A percentile compares a stretch with the other conserved stretches of the same genome.
Conservation (phyloP, 768 basidiomycete species). For the Lactarius deliciosus region DNA sequence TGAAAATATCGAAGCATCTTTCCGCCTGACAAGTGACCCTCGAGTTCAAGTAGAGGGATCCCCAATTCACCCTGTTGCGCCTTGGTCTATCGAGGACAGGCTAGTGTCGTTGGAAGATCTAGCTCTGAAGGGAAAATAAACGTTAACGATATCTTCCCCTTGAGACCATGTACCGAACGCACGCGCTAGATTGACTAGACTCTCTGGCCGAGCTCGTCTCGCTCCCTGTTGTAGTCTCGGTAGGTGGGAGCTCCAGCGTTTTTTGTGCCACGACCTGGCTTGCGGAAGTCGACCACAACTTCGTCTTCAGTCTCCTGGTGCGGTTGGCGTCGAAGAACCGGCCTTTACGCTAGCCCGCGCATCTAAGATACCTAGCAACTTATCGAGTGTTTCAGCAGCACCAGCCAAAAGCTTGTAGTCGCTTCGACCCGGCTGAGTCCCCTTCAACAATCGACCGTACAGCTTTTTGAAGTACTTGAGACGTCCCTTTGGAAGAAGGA, state of each 20-base stretch:
- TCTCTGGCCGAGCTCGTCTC: constrained; percentile 51
- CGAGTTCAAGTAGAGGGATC: constrained; percentile 73
- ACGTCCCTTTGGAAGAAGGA: constrained; percentile 80
- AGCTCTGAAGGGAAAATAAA: constrained; percentile 41
- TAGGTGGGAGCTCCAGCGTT: constrained; percentile 24
- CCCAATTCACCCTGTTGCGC: constrained; percentile 51
- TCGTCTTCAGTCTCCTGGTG: constrained; percentile 50
- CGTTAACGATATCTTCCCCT: constrained; percentile 16
- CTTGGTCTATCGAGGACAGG: constrained; percentile 51
- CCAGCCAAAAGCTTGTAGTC: constrained; percentile 80
- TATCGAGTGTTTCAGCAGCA: constrained; percentile 79
- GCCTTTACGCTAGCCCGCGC: constrained; percentile 55
- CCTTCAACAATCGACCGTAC: constrained; percentile 81
- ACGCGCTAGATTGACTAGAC: constrained; percentile 58
- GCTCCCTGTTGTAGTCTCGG: constrained; percentile 42
- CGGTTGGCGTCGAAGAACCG: constrained; percentile 33
- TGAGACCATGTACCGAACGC: constrained; percentile 32
- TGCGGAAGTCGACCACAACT: constrained; percentile 55
- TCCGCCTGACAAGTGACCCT: constrained; percentile 76
- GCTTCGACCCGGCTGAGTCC: constrained; percentile 79
- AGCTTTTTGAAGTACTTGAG: constrained; percentile 91
- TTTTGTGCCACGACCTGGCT: constrained; percentile 7
- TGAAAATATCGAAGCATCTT: constrained; percentile 88
- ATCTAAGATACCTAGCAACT: constrained; percentile 66
- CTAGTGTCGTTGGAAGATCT: constrained; percentile 60